These are phyloP conservation scores for Astragalus glycyphyllos DNA, from an alignment of 306 rosid genomes.

Conservation along the genomic window DNA sequence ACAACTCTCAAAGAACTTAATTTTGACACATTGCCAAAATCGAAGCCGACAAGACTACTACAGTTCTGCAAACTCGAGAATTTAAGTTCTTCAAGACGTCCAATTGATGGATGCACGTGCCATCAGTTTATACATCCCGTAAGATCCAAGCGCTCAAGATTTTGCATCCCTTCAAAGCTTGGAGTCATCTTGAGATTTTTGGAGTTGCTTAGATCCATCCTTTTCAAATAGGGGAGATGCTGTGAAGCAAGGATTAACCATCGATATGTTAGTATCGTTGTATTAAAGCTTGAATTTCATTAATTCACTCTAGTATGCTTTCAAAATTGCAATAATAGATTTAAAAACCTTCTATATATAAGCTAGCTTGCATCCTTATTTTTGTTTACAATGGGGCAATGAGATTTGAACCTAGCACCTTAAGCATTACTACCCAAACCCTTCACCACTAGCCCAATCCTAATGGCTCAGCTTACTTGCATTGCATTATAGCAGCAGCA, in stretches of 20 bases:
- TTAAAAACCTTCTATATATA: too few relatives aligned
- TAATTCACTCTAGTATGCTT: too few relatives aligned
- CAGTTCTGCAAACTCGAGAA: neutral
- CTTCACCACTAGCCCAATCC: too few relatives aligned
- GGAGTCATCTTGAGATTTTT: constrained; percentile 2
- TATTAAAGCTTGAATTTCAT: neutral
- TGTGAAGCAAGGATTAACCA: neutral
- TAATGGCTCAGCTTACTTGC: too few relatives aligned
- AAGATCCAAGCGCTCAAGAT: constrained; percentile 17
- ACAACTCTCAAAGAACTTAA: neutral
- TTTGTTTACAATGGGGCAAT: too few relatives aligned
- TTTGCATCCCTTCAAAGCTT: neutral
- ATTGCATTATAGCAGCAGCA: too few relatives aligned
- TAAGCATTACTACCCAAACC: too few relatives aligned
- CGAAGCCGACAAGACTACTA: neutral
- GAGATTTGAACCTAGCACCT: too few relatives aligned
- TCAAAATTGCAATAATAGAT: too few relatives aligned
- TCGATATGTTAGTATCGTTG: neutral
- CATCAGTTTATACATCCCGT: constrained; percentile 2
- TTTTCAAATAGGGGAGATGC: neutral
- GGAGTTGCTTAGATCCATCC: constrained; percentile 20
- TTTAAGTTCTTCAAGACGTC: neutral
- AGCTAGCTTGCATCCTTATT: too few relatives aligned
- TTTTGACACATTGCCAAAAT: neutral
- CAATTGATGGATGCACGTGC: constrained; percentile 12